phyloP scores from a whole-genome alignment of 116 monocot species.

The Iris pallida region DNA sequence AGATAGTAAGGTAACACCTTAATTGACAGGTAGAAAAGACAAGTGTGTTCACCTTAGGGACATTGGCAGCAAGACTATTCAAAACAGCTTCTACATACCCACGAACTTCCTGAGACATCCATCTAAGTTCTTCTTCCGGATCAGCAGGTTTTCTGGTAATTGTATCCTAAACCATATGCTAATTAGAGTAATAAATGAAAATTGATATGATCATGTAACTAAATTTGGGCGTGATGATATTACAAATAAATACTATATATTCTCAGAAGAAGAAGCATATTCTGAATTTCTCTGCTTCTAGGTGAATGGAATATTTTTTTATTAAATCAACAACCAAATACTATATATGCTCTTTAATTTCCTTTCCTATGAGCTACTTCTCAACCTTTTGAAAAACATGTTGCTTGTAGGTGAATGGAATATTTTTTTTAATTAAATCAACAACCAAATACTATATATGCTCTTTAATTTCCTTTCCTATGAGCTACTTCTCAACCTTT shows the following conservation, averaged over 20 bases:
- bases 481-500: no score
- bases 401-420: no score
- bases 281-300: background rate
- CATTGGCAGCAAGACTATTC: slow-evolving; percentile 96
- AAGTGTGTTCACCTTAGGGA: slow-evolving; percentile 56
- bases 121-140: slow-evolving; percentile 91
- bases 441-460: no score
- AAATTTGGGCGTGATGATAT: background rate
- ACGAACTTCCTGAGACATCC: slow-evolving; percentile 98
- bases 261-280: background rate
- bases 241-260: background rate
- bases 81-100: slow-evolving; percentile 94
- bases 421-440: no score
- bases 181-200: no score
- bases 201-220: background rate
- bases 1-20: background rate
- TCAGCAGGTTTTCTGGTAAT: slow-evolving; percentile 84
- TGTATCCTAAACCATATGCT: slow-evolving; percentile 40
- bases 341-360: no score
- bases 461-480: no score
- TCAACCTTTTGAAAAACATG: no score
- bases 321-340: no score
- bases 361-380: no score
- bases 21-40: background rate
- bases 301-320: background rate